phyloP scores from a whole-genome alignment of 108 stramenopile species.

The Cyclotella choctawhatcheeana region DNA sequence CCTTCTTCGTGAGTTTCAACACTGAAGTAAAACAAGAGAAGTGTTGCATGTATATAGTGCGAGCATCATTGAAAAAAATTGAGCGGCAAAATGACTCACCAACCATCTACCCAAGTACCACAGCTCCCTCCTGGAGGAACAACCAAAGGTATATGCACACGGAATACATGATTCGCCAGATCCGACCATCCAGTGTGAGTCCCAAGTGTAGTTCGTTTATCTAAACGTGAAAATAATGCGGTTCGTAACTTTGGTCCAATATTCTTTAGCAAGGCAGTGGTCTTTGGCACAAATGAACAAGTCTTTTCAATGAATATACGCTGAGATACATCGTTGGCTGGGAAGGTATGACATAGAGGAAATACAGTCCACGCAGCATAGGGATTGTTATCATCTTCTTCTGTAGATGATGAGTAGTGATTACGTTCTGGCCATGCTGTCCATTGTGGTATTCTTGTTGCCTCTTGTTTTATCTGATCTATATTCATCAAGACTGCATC shows the following conservation, averaged over 20 bases:
- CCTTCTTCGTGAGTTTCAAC: constrained; percentile 87
- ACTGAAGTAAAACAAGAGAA: not conserved
- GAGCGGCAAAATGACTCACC: constrained; percentile 25
- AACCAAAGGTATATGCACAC: constrained; percentile 90
- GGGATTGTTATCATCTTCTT: constrained; percentile 29
- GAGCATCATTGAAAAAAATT: too few relatives aligned
- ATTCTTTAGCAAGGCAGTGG: constrained; percentile 59
- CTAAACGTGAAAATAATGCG: constrained; percentile 91
- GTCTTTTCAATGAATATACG: constrained; percentile 80
- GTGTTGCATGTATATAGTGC: too few relatives aligned
- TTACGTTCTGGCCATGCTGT: constrained; percentile 92
- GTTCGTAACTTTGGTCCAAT: constrained; percentile 78
- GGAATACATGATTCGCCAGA: constrained; percentile 95
- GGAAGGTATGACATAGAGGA: constrained; percentile 94
- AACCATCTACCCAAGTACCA: constrained; percentile 96
- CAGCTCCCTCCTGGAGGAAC: constrained; percentile 81
- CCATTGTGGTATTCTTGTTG: constrained; percentile 75
- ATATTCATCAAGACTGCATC: constrained; percentile 50
- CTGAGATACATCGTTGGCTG: constrained; percentile 72
- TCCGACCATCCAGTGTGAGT: constrained; percentile 96
- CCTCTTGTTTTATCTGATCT: constrained; percentile 62
- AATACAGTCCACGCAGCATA: constrained; percentile 88
- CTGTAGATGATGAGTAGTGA: constrained; percentile 61
- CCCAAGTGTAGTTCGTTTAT: constrained; percentile 84
- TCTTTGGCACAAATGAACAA: constrained; percentile 79